phyloP scores from a whole-genome alignment of 805 yeast genomes.

The Candida jianshihensis region DNA sequence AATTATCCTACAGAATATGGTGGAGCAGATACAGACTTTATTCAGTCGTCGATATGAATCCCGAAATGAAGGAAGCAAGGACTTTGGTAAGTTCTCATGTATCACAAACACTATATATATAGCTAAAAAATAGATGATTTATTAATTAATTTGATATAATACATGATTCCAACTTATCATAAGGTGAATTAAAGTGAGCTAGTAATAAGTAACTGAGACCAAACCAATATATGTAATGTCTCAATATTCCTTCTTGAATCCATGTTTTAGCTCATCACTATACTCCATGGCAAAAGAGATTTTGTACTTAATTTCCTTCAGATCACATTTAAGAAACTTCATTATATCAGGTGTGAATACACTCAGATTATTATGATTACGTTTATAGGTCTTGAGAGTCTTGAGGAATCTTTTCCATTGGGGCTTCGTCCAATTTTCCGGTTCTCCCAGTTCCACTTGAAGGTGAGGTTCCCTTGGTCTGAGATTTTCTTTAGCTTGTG shows the following conservation, averaged over 20 bases:
- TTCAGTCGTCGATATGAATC: too few species aligned
- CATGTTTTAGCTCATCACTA: conserved; percentile 2
- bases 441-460: conserved; percentile 4
- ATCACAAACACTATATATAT: too few species aligned
- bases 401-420: conserved; percentile 19
- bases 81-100: too few species aligned
- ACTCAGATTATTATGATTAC: conserved; percentile 4
- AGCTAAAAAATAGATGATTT: not conserved
- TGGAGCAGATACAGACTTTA: too few species aligned
- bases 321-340: conserved; percentile 14
- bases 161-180: not conserved
- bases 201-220: not conserved
- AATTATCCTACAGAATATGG: too few species aligned
- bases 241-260: not conserved
- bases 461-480: too few species aligned
- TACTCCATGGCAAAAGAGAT: conserved; percentile 12
- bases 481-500: too few species aligned
- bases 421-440: conserved; percentile 5
- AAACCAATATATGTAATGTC: not conserved
- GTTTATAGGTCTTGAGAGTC: conserved; percentile 5
- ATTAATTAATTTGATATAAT: not conserved
- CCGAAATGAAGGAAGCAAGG: too few species aligned
- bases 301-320: conserved; percentile 14
- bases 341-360: conserved; percentile 10
- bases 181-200: not conserved